These are phyloP conservation scores for Arthrinium puccinioides DNA, from an alignment of 2,329 filamentous ascomycete genomes.

Conservation along the genomic window DNA sequence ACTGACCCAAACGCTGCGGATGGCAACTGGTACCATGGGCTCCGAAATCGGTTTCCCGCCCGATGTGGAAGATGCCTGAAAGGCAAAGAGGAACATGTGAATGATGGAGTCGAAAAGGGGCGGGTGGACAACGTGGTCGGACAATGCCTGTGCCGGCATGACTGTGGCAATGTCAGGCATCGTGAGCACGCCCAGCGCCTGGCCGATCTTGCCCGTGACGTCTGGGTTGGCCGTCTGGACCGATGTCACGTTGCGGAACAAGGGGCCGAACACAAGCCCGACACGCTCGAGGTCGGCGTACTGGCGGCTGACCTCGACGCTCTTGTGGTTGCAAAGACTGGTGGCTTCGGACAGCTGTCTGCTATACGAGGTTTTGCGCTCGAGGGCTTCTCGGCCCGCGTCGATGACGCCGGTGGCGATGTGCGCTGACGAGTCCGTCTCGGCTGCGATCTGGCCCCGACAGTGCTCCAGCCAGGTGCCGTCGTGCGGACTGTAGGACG, in stretches of 20 bases:
- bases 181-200: background rate
- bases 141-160: constrained; percentile 1
- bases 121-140: background rate
- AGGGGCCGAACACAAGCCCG: background rate
- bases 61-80: background rate
- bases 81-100: constrained; percentile 2
- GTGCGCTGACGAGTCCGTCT: background rate
- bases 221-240: background rate
- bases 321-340: background rate
- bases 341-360: background rate
- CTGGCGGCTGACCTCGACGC: background rate
- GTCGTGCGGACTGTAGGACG: constrained; percentile 1
- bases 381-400: background rate
- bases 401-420: background rate
- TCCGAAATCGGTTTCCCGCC: constrained; percentile 1
- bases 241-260: constrained; percentile 1
- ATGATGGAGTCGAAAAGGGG: constrained; percentile 1
- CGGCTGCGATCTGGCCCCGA: background rate
- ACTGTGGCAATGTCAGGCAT: background rate
- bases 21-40: constrained; percentile 2
- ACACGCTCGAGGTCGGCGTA: constrained; percentile 2
- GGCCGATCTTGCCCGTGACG: background rate
- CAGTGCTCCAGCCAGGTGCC: constrained; percentile 1
- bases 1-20: constrained; percentile 1
- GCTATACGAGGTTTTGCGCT: background rate